Conservation (phyloP, 2,329 filamentous ascomycete genomes). For the Ophioceras dolichostomum region DNA sequence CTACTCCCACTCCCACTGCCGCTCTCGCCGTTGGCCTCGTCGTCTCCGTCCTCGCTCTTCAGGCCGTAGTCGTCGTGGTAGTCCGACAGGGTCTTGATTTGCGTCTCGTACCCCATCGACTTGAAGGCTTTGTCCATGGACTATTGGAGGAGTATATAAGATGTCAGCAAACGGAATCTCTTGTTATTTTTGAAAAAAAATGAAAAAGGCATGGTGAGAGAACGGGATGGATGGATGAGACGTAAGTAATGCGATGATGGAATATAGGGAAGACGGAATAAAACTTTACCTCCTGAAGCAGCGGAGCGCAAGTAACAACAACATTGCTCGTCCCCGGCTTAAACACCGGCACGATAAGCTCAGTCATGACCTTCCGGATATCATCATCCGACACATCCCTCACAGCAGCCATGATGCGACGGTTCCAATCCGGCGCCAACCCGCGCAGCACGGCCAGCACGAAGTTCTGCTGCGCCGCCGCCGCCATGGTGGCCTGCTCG, state of each 20-base stretch:
- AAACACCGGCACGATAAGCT: conserved; percentile 71
- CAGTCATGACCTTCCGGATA: conserved; percentile 60
- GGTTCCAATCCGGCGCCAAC: conserved; percentile 65
- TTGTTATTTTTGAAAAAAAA: background rate
- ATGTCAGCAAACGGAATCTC: conserved; percentile 11
- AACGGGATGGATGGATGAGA: background rate
- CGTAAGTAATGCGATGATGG: background rate
- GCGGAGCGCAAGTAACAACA: conserved; percentile 75
- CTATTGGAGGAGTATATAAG: conserved; percentile 27
- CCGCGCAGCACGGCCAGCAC: conserved; percentile 67
- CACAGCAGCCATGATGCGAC: conserved; percentile 64
- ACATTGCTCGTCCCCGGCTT: conserved; percentile 69
- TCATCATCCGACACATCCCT: conserved; percentile 64
- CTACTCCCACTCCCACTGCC: conserved; percentile 22
- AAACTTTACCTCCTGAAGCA: conserved; percentile 75
- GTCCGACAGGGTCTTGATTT: conserved; percentile 59
- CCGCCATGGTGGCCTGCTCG: conserved; percentile 74
- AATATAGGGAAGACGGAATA: background rate
- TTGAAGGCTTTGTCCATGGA: conserved; percentile 64
- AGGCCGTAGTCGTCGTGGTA: conserved; percentile 90
- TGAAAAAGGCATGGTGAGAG: background rate
- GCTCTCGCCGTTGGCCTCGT: conserved; percentile 47
- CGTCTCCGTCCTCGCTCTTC: conserved; percentile 47
- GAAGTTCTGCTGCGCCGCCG: conserved; percentile 75
- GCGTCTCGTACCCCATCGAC: conserved; percentile 64